These are phyloP conservation scores for Penicillium sp. DNA, from an alignment of 2,329 filamentous ascomycete genomes.

Conservation along the genomic window DNA sequence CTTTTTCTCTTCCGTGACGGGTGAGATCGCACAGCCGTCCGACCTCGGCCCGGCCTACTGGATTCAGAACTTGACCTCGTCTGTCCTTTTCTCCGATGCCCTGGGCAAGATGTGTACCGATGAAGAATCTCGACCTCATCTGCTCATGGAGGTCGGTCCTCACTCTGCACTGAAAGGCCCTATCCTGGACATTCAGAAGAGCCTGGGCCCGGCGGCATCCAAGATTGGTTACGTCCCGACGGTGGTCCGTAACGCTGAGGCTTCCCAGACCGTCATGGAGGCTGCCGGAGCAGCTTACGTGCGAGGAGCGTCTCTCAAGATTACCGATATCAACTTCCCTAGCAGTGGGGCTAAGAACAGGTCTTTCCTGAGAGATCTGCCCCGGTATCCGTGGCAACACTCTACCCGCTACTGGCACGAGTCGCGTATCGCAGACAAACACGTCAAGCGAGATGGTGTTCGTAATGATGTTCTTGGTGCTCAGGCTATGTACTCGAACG, in stretches of 20 bases:
- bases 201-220: constrained; percentile 16
- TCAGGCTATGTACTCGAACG: constrained; percentile 29
- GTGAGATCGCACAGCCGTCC: constrained; percentile 16
- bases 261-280: constrained; percentile 27
- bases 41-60: constrained; percentile 32
- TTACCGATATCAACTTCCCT: constrained; percentile 24
- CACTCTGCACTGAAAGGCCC: constrained; percentile 42
- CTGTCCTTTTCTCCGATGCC: constrained; percentile 28
- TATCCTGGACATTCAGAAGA: constrained; percentile 30
- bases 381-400: constrained; percentile 57
- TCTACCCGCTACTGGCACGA: constrained; percentile 49
- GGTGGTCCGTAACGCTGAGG: constrained; percentile 28
- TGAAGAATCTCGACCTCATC: constrained; percentile 19
- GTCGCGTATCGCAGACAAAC: constrained; percentile 44
- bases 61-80: constrained; percentile 29
- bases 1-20: constrained; percentile 27
- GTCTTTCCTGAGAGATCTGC: constrained; percentile 36
- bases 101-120: constrained; percentile 22
- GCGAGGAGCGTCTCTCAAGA: constrained; percentile 20
- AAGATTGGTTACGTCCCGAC: constrained; percentile 27
- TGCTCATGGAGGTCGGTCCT: constrained; percentile 40
- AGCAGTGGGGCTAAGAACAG: constrained; percentile 16
- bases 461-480: constrained; percentile 36
- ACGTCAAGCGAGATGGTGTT: constrained; percentile 17
- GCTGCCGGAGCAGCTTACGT: constrained; percentile 25